Conservation (phyloP, 768 basidiomycete genomes). For the Russula sp. region DNA sequence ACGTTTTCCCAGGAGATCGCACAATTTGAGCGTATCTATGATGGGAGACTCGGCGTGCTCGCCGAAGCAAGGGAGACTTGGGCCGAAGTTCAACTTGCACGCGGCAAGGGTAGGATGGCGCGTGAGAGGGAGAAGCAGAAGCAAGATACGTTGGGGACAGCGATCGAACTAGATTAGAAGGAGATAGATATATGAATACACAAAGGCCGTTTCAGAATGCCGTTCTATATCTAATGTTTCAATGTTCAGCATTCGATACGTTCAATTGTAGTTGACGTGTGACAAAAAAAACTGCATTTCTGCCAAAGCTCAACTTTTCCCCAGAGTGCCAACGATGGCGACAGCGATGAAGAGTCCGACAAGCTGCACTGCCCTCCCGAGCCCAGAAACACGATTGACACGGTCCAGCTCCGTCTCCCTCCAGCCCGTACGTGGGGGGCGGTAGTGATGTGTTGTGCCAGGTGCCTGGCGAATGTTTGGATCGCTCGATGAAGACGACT, state of each 20-base stretch:
- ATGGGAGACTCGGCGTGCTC: constrained; percentile 40
- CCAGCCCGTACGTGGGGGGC: constrained; percentile 16
- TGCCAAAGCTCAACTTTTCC: background rate
- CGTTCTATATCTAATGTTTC: background rate
- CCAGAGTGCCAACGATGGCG: constrained; percentile 12
- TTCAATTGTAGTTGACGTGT: background rate
- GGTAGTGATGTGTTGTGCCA: background rate
- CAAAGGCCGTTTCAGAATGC: background rate
- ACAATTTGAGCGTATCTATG: constrained; percentile 45
- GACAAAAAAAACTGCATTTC: background rate
- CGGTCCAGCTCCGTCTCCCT: constrained; percentile 16
- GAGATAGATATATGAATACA: background rate
- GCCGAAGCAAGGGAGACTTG: constrained; percentile 48
- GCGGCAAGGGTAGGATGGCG: constrained; percentile 69
- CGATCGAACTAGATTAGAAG: constrained; percentile 13
- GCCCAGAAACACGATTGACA: constrained; percentile 15
- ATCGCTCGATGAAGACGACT: background rate
- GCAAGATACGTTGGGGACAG: constrained; percentile 18
- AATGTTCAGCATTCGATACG: background rate
- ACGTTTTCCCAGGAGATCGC: constrained; percentile 41
- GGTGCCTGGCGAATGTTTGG: background rate
- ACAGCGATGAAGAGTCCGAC: constrained; percentile 15
- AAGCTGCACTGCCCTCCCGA: constrained; percentile 19
- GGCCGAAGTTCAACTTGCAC: constrained; percentile 57
- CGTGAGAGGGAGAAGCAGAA: constrained; percentile 47